These are phyloP conservation scores for Jackrogersella multiformis DNA, from an alignment of 495 filamentous ascomycete species.

Conservation along the genomic window DNA sequence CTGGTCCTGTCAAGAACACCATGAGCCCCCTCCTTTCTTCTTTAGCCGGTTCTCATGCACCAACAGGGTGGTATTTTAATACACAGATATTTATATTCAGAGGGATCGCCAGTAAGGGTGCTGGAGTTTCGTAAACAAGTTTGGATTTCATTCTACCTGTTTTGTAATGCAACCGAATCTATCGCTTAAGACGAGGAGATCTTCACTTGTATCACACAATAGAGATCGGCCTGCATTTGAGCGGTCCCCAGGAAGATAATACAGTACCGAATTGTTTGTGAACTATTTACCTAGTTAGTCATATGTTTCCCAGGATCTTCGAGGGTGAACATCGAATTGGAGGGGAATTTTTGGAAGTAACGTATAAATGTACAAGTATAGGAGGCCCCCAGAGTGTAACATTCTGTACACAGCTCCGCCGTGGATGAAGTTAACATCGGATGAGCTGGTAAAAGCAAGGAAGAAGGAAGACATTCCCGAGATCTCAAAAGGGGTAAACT, in stretches of 20 bases:
- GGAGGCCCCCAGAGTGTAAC: background rate
- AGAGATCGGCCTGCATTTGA: background rate
- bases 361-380: background rate
- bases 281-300: slow-evolving; percentile 6
- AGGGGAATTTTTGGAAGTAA: background rate
- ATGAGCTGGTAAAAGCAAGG: background rate
- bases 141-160: background rate
- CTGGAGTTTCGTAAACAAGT: background rate
- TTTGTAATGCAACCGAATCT: background rate
- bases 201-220: background rate
- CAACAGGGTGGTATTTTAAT: background rate
- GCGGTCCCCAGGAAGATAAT: background rate
- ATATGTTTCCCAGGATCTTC: background rate
- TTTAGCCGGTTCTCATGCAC: background rate
- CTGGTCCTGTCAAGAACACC: slow-evolving; percentile 3
- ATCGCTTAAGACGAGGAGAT: background rate
- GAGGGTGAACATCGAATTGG: background rate
- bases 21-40: background rate
- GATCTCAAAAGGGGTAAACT: background rate
- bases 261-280: background rate
- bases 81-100: background rate
- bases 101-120: background rate
- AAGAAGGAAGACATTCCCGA: background rate
- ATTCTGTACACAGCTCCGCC: background rate
- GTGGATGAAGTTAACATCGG: background rate